These are phyloP conservation scores for Colletotrichum musicola DNA, from an alignment of 2,329 filamentous ascomycete species.

Conservation along the genomic window DNA sequence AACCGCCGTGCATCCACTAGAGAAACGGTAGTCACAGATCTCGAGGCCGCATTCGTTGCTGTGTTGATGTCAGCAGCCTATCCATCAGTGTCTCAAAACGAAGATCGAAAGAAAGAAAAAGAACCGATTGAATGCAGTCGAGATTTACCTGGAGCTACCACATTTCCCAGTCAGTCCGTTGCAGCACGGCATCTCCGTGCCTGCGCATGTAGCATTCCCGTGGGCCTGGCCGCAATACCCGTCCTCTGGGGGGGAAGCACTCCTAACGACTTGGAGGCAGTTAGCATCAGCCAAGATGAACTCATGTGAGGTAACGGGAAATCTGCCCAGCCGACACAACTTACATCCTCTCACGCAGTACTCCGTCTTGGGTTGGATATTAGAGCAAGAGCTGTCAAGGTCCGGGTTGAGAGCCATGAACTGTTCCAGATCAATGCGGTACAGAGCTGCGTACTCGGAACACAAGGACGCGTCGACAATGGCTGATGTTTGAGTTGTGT, in stretches of 20 bases:
- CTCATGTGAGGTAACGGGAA: not conserved
- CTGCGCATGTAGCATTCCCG: not conserved
- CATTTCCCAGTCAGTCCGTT: not conserved
- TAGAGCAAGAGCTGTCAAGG: conserved; percentile 44
- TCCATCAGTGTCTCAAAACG: not conserved
- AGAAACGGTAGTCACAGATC: not conserved
- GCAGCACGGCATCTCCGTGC: not conserved
- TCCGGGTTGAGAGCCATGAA: conserved; percentile 47
- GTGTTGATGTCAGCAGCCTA: not conserved
- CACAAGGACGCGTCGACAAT: conserved; percentile 45
- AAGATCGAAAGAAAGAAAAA: not conserved
- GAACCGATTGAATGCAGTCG: not conserved
- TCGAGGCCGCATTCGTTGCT: not conserved
- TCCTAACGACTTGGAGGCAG: not conserved
- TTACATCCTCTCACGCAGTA: conserved; percentile 49
- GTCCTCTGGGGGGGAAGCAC: not conserved
- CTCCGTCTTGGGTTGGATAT: conserved; percentile 44
- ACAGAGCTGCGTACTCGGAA: conserved; percentile 40
- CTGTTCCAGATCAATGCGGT: conserved; percentile 41
- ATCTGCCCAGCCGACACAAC: conserved; percentile 23
- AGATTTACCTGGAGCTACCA: not conserved
- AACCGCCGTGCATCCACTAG: not conserved
- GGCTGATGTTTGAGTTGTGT: conserved; percentile 25
- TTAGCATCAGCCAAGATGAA: not conserved
- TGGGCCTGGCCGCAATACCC: not conserved